Base-by-base conservation (phyloP, 2,329 filamentous ascomycete genomes). In the Aspergillus tubingensis region DNA sequence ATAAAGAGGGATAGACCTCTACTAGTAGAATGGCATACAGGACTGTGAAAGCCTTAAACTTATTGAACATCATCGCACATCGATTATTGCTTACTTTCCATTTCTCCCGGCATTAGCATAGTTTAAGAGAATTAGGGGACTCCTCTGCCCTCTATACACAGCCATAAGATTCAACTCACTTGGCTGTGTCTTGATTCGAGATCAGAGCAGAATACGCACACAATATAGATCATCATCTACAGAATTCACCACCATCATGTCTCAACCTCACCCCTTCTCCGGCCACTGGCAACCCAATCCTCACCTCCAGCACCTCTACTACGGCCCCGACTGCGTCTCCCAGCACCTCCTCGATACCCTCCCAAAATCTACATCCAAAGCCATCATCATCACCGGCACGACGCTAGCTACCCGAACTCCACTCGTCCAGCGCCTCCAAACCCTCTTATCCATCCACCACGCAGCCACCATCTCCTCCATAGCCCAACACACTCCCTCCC, bases 351-450 rank as follows among this genome's bases (percentile, higher is more conserved):
- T 58, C 4, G 7, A 6, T 27, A 13, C 36, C 19, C 56, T 58
- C 11, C 25, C 56, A 3, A 15, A 15, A 19, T 27, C 27, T 3
- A 54, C 17, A 3, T 53, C 48, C 56, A 47, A 32, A 38, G 56
- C 25, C 36, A 53, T 58, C 23, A 53, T 58, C 39, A 58, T 58
- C n/a, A 58, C 49, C 10, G 49, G 25, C 19, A 47, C 17, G 13
- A 53, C 36, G 10, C 30, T 58, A 2, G 15, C 25, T 15, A 54
- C 52, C 6, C 51, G 52, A 30, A 48, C 56, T 2, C 39, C 49
- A 0, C 27, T 58, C 8, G 27, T 58, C 13, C 39, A 51, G 23
- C 23, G 38, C 15, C 56, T 54, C 6, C 38, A 58, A 43, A n/a
- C 10, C 30, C 39, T 58, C 23, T 39, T 54, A 5, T 25, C 36